Percentiles rank a stretch among this genome's conserved stretches.
phyloP scores from a whole-genome alignment of 345 rosid genomes.

The Durio zibethinus region DNA sequence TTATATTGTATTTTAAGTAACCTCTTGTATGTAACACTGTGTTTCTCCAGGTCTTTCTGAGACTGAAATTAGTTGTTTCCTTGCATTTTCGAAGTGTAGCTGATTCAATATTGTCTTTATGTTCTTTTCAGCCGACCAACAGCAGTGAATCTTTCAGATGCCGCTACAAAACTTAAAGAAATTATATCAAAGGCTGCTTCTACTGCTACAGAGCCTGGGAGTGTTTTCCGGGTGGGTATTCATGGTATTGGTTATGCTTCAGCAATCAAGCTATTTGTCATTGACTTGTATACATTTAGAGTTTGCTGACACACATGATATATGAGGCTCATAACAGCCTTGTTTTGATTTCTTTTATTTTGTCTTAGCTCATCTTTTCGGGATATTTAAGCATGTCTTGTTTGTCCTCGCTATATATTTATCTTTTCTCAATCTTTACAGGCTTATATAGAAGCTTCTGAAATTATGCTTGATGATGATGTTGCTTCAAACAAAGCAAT shows the following conservation, averaged over 20 bases:
- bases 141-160: constrained; percentile 88
- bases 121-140: constrained; percentile 73
- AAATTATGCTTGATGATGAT: constrained; percentile 80
- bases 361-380: background rate
- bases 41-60: background rate
- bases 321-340: background rate
- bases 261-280: background rate
- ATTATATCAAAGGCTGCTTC: constrained; percentile 47
- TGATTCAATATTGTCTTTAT: constrained; percentile 11
- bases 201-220: constrained; percentile 33
- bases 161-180: constrained; percentile 70
- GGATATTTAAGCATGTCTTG: background rate
- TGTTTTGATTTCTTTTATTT: background rate
- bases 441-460: constrained; percentile 81
- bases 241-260: background rate
- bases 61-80: background rate
- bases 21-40: background rate
- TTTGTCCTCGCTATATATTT: background rate
- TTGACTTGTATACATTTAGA: background rate
- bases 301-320: background rate
- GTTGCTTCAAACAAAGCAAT: constrained; percentile 89
- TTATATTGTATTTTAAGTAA: background rate
- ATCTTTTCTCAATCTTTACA: constrained; percentile 16
- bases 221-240: constrained; percentile 53
- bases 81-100: constrained; percentile 6